Percentiles rank a stretch among this genome's conserved stretches.
Evolutionary conservation across 208 protist species (phyloP).

Genomic region (Trypanosoma caninum): DNA sequence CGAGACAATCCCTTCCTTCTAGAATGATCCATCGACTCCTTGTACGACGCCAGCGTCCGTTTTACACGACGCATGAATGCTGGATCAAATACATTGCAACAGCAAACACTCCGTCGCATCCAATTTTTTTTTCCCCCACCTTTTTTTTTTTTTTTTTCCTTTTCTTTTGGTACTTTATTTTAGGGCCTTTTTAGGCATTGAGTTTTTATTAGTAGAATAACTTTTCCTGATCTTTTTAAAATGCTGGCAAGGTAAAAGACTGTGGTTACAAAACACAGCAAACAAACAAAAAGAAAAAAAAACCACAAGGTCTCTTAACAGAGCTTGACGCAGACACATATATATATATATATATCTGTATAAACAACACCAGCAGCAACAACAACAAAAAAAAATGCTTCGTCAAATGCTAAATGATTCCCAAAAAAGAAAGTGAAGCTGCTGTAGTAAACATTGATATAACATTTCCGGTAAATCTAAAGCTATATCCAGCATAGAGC

Average conservation of each 20-base stretch:
- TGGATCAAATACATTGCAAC: slow-evolving; percentile 83
- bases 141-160: slow-evolving; percentile 4
- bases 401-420: slow-evolving; percentile 3
- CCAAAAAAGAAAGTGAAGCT: slow-evolving; percentile 22
- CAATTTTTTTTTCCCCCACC: neutral
- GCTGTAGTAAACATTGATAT: slow-evolving; percentile 42
- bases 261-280: no score
- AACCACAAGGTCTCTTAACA: no score
- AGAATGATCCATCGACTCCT: slow-evolving; percentile 63
- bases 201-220: no score
- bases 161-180: neutral
- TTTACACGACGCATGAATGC: slow-evolving; percentile 89
- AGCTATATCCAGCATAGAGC: slow-evolving; percentile 62
- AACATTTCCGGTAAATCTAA: slow-evolving; percentile 50
- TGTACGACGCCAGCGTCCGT: slow-evolving; percentile 67
- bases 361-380: no score
- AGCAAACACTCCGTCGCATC: slow-evolving; percentile 38
- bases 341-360: neutral
- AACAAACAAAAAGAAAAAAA: no score
- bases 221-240: no score
- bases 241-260: no score
- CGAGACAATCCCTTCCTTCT: slow-evolving; percentile 56
- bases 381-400: no score
- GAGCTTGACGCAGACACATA: no score
- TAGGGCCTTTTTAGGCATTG: neutral